Conservation (phyloP, 2,329 filamentous ascomycete species). For the Phialophora macrospora region DNA sequence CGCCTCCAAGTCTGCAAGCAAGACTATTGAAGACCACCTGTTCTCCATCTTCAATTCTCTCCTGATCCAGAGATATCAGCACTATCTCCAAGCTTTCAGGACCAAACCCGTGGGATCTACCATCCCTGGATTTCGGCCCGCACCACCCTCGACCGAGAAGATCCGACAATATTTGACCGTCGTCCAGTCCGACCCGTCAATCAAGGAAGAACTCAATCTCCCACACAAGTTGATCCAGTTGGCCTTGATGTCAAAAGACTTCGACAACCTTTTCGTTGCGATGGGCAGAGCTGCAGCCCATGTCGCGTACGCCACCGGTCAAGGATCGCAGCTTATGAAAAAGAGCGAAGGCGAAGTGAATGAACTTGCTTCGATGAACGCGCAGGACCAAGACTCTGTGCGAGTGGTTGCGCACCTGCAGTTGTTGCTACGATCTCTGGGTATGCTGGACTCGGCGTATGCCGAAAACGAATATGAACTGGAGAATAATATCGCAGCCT, state of each 20-base stretch:
- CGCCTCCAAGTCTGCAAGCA: conserved; percentile 76
- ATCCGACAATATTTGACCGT: conserved; percentile 27
- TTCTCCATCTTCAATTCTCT: conserved; percentile 89
- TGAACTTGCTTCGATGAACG: conserved; percentile 47
- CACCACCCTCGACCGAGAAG: conserved; percentile 21
- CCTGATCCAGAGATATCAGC: conserved; percentile 77
- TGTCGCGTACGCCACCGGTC: conserved; percentile 41
- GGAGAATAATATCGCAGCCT: conserved; percentile 79
- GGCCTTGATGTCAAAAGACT: conserved; percentile 50
- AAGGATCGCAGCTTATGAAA: conserved; percentile 43
- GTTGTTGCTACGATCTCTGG: conserved; percentile 68
- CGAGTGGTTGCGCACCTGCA: conserved; percentile 71
- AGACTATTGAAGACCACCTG: conserved; percentile 82
- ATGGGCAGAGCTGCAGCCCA: conserved; percentile 51
- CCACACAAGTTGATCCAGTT: conserved; percentile 53
- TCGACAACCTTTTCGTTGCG: conserved; percentile 49
- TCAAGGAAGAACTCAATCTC: conserved; percentile 49
- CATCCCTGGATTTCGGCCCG: conserved; percentile 25
- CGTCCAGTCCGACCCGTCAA: conserved; percentile 33
- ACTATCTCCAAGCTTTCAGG: conserved; percentile 59
- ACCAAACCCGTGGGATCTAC: conserved; percentile 55
- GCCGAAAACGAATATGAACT: conserved; percentile 55
- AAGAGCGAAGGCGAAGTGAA: conserved; percentile 43
- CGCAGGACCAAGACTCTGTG: conserved; percentile 62
- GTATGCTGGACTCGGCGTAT: conserved; percentile 54